Evolutionary conservation across 495 filamentous ascomycete species (phyloP).

Genomic region (Cairneyella variabilis): DNA sequence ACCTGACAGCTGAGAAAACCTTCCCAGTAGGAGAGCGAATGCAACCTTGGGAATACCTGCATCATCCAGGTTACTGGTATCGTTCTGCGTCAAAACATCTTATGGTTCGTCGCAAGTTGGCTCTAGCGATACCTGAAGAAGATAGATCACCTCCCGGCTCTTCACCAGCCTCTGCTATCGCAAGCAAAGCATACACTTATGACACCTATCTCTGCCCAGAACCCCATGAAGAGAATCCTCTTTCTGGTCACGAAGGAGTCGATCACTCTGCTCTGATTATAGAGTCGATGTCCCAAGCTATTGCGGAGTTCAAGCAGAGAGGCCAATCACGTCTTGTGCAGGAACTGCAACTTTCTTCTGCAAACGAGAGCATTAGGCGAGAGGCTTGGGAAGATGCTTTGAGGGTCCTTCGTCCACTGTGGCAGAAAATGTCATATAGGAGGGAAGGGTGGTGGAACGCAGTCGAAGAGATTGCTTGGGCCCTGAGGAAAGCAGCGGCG

Average conservation of each 20-base stretch:
- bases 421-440: slow-evolving; percentile 71
- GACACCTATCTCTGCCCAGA: slow-evolving; percentile 84
- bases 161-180: slow-evolving; percentile 64
- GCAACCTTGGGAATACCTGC: slow-evolving; percentile 73
- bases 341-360: slow-evolving; percentile 64
- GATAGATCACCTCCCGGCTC: slow-evolving; percentile 65
- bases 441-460: slow-evolving; percentile 77
- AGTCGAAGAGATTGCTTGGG: slow-evolving; percentile 69
- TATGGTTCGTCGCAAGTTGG: slow-evolving; percentile 54
- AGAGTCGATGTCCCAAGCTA: slow-evolving; percentile 54
- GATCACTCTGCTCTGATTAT: slow-evolving; percentile 64
- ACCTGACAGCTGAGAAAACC: slow-evolving; percentile 58
- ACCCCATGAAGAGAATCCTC: slow-evolving; percentile 65
- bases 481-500: slow-evolving; percentile 67
- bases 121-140: slow-evolving; percentile 66
- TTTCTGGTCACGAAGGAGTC: slow-evolving; percentile 47
- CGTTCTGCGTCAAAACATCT: slow-evolving; percentile 64
- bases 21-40: slow-evolving; percentile 59
- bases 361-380: slow-evolving; percentile 59
- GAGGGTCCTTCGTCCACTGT: slow-evolving; percentile 63
- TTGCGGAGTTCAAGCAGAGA: slow-evolving; percentile 51
- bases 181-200: slow-evolving; percentile 65
- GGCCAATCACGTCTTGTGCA: slow-evolving; percentile 52
- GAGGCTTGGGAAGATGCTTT: slow-evolving; percentile 64
- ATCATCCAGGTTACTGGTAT: slow-evolving; percentile 88